These are phyloP conservation scores for Aspergillus cavernicola DNA, from an alignment of 495 filamentous ascomycete species.

Conservation along the genomic window DNA sequence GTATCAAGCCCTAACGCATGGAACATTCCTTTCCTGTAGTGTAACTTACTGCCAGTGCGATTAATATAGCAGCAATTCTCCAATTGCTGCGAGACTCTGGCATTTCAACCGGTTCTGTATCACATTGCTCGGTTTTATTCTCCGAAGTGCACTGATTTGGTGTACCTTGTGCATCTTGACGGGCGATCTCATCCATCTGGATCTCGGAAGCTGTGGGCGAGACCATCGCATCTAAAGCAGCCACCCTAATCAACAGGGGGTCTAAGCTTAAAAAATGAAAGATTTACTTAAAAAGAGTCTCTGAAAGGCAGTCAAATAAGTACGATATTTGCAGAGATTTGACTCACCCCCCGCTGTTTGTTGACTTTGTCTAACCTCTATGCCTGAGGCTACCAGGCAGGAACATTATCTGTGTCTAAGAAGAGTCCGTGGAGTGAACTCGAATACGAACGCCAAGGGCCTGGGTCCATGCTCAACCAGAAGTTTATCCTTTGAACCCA, in stretches of 20 bases:
- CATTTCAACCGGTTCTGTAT: not conserved
- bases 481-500: not conserved
- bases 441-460: not conserved
- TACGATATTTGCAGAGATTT: not conserved
- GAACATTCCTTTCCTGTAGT: not conserved
- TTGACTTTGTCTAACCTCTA: not conserved
- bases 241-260: not conserved
- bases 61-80: conserved; percentile 23
- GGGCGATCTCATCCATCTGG: conserved; percentile 1
- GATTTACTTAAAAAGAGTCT: not conserved
- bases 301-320: not conserved
- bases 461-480: not conserved
- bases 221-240: not conserved
- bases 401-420: not conserved
- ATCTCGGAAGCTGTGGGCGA: not conserved
- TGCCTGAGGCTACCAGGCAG: not conserved
- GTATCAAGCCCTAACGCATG: not conserved
- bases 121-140: not conserved
- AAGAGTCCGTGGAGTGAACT: too few species aligned
- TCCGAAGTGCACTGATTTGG: not conserved
- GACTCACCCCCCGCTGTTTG: conserved; percentile 1
- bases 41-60: conserved; percentile 26
- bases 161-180: not conserved
- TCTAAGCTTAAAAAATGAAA: not conserved
- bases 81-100: conserved; percentile 17